A percentile compares a stretch with the other conserved stretches of the same genome.
Conservation (phyloP, 371 early-diverging fungal genomes). For the Thermomucor indicae-seudaticae region DNA sequence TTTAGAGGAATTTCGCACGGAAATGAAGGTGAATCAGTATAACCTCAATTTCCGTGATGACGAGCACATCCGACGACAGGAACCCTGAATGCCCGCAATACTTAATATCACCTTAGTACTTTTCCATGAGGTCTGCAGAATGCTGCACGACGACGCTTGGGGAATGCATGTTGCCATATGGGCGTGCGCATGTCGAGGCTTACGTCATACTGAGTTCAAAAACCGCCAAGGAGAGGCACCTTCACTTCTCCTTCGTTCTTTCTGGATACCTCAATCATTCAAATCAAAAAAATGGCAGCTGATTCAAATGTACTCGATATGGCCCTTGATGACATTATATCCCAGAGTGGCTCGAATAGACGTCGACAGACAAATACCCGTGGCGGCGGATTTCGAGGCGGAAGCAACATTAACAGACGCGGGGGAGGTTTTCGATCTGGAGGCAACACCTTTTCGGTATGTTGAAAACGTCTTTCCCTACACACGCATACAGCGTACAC, state of each 20-base stretch:
- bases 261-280: not conserved
- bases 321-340: slow-evolving; percentile 52
- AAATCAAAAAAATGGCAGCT: slow-evolving; percentile 15
- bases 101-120: no score
- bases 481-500: slow-evolving; percentile 2
- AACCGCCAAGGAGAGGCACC: no score
- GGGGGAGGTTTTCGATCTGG: slow-evolving; percentile 12
- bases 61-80: no score
- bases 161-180: no score
- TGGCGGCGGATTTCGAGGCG: slow-evolving; percentile 8
- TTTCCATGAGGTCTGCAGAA: no score
- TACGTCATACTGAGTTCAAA: no score
- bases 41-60: no score
- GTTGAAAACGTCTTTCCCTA: slow-evolving; percentile 6
- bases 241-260: not conserved
- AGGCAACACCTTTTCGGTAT: slow-evolving; percentile 21
- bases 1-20: no score
- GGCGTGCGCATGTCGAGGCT: no score
- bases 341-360: slow-evolving; percentile 21
- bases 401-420: slow-evolving; percentile 15
- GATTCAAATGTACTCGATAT: slow-evolving; percentile 40
- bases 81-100: no score
- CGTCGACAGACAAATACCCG: slow-evolving; percentile 4
- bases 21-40: no score
- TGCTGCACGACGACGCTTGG: no score